These are phyloP conservation scores for Arabidopsis hybrid DNA, from an alignment of 441 rosid species.

Conservation along the genomic window DNA sequence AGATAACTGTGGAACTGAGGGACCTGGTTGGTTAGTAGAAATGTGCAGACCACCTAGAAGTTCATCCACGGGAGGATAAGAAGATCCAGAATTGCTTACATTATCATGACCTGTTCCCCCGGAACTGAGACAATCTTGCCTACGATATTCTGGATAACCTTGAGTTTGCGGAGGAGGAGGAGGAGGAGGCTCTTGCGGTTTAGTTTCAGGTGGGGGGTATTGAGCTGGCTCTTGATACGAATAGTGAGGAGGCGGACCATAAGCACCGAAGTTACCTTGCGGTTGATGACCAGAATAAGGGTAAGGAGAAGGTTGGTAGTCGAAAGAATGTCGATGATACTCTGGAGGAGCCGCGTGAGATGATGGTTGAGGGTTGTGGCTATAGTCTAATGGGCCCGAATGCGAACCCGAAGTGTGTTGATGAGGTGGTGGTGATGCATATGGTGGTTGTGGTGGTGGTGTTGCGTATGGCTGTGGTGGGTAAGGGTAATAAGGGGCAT, in stretches of 20 bases:
- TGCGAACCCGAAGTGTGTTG: slow-evolving; percentile 36
- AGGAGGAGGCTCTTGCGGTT: slow-evolving; percentile 48
- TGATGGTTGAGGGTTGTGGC: slow-evolving; percentile 35
- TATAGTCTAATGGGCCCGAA: slow-evolving; percentile 48
- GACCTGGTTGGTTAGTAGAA: slow-evolving; percentile 32
- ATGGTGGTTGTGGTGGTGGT: slow-evolving; percentile 37
- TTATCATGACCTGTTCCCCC: slow-evolving; percentile 29
- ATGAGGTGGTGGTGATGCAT: slow-evolving; percentile 40
- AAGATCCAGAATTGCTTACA: slow-evolving; percentile 30
- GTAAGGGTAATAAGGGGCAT: no score
- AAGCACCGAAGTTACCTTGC: slow-evolving; percentile 51
- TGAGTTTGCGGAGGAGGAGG: slow-evolving; percentile 42
- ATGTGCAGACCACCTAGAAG: slow-evolving; percentile 30
- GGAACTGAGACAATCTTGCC: slow-evolving; percentile 58
- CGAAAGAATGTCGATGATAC: slow-evolving; percentile 50
- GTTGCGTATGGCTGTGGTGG: slow-evolving; percentile 44
- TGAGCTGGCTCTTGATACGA: slow-evolving; percentile 48
- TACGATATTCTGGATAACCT: slow-evolving; percentile 49
- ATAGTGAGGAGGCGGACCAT: slow-evolving; percentile 50
- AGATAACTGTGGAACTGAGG: slow-evolving; percentile 26
- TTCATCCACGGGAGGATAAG: slow-evolving; percentile 41
- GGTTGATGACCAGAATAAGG: slow-evolving; percentile 52
- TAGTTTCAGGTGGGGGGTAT: slow-evolving; percentile 48
- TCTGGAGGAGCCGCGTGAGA: slow-evolving; percentile 43
- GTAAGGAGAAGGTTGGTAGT: slow-evolving; percentile 47